phyloP scores from a whole-genome alignment of 2,329 filamentous ascomycete species.

The Fusarium sp. region DNA sequence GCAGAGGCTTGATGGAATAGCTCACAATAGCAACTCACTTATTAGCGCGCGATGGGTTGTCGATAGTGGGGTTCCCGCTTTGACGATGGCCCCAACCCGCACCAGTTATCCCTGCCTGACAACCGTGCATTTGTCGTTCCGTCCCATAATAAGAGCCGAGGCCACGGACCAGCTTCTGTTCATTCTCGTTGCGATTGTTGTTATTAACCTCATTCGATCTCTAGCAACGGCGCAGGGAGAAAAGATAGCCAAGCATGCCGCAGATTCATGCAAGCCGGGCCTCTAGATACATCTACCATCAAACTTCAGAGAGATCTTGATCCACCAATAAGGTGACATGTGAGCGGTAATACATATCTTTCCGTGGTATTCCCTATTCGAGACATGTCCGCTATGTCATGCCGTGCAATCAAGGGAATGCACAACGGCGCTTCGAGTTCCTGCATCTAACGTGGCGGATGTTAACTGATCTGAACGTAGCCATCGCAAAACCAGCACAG shows the following conservation, averaged over 20 bases:
- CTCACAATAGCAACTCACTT: conserved; percentile 2
- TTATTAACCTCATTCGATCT: conserved; percentile 1
- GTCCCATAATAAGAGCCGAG: conserved; percentile 40
- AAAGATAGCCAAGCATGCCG: not conserved
- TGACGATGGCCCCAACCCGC: conserved; percentile 29
- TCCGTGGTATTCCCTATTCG: conserved; percentile 25
- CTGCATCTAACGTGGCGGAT: conserved; percentile 44
- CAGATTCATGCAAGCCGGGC: not conserved
- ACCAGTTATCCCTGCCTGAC: conserved; percentile 37
- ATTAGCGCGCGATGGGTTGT: conserved; percentile 29
- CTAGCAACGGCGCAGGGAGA: conserved; percentile 1
- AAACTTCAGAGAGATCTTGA: not conserved
- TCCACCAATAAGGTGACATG: conserved; percentile 8
- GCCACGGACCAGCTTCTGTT: conserved; percentile 46
- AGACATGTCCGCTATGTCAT: conserved; percentile 17
- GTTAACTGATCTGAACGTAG: conserved; percentile 38
- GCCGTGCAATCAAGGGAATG: conserved; percentile 22
- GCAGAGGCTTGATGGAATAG: conserved; percentile 2
- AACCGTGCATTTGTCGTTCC: conserved; percentile 39
- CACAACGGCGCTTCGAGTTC: conserved; percentile 39
- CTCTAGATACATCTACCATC: not conserved
- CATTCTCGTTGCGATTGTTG: conserved; percentile 8
- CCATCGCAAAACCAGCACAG: conserved; percentile 22
- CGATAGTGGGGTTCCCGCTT: conserved; percentile 32
- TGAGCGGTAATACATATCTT: conserved; percentile 17